Evolutionary conservation across 306 rosid genomes (phyloP), one percentile per base, ranked within the genome.

Genomic region (Rosa persica): DNA sequence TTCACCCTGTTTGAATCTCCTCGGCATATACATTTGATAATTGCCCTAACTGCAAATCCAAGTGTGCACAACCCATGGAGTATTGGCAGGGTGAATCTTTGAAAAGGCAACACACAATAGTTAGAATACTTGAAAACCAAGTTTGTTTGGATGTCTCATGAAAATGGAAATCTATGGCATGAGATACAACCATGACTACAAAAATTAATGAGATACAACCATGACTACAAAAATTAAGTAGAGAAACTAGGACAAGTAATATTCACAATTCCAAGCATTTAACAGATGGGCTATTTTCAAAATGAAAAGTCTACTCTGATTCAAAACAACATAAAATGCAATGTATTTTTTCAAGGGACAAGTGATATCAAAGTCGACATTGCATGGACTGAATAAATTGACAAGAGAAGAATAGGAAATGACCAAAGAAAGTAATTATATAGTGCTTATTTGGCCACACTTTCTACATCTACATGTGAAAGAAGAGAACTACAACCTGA

Each of bases 51-150:
- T 17, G 97, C 89, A 84, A 91, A 95, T 74, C 99, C 99, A 58
- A 95, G 89, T 22, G 97, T 81, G 95, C 99, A 89, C 70, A 93
- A 80, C 65, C 99, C 99, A 73, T 93, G 99, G 76, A 91, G 84
- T 88, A 95, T 95, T 75, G 99, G 99, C 82, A 30, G 86, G 40
- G 96, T 85, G 89, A 95, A 95, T 84, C 98, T 95, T 80, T 52
- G 72, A 78, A 76, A 89, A 60, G 44, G 27, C 20, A 48, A 47
- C 34, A 52, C 52, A 80, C 38, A 15, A 68, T 40, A 40, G 76
- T 84, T 17, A 80, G 87, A 57, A 27, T 58, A 78, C 38, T 12
- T 27, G 3, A 30, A 75, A 20, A 47, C 3, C 42, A 6, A 55
- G 2, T 20, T 30, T 48, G 84, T 70, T 38, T 71, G 78, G 76